Evolutionary conservation across 2,329 filamentous ascomycete genomes (phyloP), one percentile per base, ranked within the genome.

Genomic region (Aspergillus sojae): DNA sequence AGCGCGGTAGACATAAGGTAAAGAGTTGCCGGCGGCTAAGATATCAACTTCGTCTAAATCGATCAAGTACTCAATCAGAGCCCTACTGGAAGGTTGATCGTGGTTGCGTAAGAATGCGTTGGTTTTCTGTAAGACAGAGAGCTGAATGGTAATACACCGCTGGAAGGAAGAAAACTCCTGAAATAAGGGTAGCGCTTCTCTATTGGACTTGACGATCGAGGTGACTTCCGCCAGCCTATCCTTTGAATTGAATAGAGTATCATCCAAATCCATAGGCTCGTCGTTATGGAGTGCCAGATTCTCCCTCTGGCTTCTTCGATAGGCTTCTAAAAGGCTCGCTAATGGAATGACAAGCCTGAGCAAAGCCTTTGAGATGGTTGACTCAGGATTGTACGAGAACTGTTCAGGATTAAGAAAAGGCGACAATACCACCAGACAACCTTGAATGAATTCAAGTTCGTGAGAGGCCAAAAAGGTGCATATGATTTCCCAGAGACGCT

Each of bases 241-340:
- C 21, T 65, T 63, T 34, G 71, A 67, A 19, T 67, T 65, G 41
- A 73, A 68, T 39, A 80, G 72, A 23, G 73, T 71, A 63, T 76
- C 76, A 58, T 83, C 80, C 41, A 82, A 62, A 53, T 83, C 81
- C 80, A 83, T 82, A 4, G 67, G 62, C 62, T 82, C 78, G 41
- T 69, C 67, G 11, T 66, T 61, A 4, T 54, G 26, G 48, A 65
- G 39, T 12, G 61, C 39, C 12, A 65, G 53, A 19, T 53, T 43
- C 21, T 64, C 52, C 58, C 69, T 70, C 50, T 73, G 69, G 6
- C 34, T 59, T 43, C 69, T 65, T 26, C 75, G 69, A 21, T 69
- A 57, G n/a, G 60, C 62, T 58, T 79, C 76, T 32, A 80, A 71
- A 5, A 75, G 59, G n/a, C 68, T 63, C 21, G 71, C 58, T 1